These are phyloP conservation scores for Yarrowia osloensis DNA, from an alignment of 805 yeast species.

Conservation along the genomic window DNA sequence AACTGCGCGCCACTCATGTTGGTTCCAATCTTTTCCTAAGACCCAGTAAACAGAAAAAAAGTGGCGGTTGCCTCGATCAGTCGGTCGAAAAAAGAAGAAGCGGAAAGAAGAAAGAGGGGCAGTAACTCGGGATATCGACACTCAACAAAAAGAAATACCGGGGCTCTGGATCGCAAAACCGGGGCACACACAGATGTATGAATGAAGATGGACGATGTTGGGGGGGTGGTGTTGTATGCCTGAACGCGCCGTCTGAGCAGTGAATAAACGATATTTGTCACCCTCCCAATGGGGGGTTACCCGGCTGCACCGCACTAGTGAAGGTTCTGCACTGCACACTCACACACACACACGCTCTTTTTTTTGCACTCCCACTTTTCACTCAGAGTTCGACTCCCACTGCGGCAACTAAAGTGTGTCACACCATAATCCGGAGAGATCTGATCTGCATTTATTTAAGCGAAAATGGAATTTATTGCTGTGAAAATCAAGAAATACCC, in stretches of 20 bases:
- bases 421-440: too few relatives aligned
- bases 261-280: conserved; percentile 28
- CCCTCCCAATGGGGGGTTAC: conserved; percentile 24
- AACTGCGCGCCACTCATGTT: conserved; percentile 52
- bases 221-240: conserved; percentile 12
- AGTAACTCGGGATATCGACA: not conserved
- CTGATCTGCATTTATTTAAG: too few relatives aligned
- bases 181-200: not conserved
- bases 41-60: conserved; percentile 7
- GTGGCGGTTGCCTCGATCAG: conserved; percentile 19
- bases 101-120: not conserved
- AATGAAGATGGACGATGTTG: conserved; percentile 6
- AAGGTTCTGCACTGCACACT: not conserved
- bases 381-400: not conserved
- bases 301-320: not conserved
- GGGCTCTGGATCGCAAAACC: not conserved
- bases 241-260: conserved; percentile 8
- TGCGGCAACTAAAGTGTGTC: too few relatives aligned
- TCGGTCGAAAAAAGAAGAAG: not conserved
- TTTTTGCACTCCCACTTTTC: not conserved
- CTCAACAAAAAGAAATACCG: not conserved
- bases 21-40: conserved; percentile 25
- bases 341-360: not conserved
- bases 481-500: too few relatives aligned
- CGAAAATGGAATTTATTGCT: too few relatives aligned